Base-by-base conservation (phyloP, 352 stramenopile species). In the Globisporangium recalcitrans region DNA sequence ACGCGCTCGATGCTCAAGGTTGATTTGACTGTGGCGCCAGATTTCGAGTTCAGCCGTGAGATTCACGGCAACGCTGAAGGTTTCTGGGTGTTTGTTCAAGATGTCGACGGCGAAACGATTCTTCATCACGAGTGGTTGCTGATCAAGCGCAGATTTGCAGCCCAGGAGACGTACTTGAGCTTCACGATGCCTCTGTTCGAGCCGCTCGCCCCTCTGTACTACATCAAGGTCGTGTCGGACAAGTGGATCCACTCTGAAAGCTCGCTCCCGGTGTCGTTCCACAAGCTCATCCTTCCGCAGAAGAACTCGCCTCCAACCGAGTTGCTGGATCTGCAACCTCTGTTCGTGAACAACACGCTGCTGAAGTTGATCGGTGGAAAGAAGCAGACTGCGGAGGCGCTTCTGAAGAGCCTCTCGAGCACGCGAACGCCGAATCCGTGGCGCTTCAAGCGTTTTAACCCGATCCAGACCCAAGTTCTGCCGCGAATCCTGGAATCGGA, bases 121-220 rank as follows among this genome's bases (percentile, higher is more conserved):
- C 78, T 99, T 40, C 96, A 99, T 66, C 87, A 99, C 74, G 97
- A 99, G 78, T 95, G 91, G 70, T 96, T 99, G 57, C 70, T 98
- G 34, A 82, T 99, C 44, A 98, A 98, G 62, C 75, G 82, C 13
- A 74, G 82, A 2, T 94, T 93, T 63, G 85, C 85, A 3, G 78
- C 76, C 2, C 79, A 96, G 48, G 86, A 95, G 63, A 87, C 73
- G 19, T 93, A 89, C 53, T 47, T 95, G 48, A 90, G 90, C 55
- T 99, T 99, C 65, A 98, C 94, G 26, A 97, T 99, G 51, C 97
- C 97, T 11, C 82, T 99, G 34, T 92, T 98, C 53, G 97, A 99
- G 67, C 98, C 97, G 10, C 75, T 99, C 27, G 97, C 97, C 2
- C 97, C 98, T 19, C 86, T 98, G 42, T 99, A 99, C 76, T 99